Base-by-base conservation (phyloP, 2,329 filamentous ascomycete species). In the Thelonectria olida region DNA sequence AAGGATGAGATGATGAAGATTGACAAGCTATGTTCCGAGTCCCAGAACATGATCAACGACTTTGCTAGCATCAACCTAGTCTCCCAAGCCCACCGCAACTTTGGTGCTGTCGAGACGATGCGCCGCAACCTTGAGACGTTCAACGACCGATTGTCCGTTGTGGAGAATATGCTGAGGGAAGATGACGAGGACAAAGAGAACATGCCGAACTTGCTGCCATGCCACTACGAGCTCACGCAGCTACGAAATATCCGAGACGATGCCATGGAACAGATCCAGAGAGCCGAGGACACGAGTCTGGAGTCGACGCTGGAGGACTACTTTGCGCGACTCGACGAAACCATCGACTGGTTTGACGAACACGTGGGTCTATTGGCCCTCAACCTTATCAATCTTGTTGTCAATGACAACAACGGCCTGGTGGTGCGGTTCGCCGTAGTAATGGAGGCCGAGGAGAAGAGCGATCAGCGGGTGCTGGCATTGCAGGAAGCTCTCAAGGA, bases 1-100 rank as follows among this genome's bases (percentile, higher is more conserved):
- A 97, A 97, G 78, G 95, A 98, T 68, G 96, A 99, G 81, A 96
- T 99, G 88, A 93, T 96, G 84, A 96, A 95, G 80, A 98, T 99
- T 73, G 96, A 99, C 82, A 93, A 92, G 80, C 87, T 99, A 66
- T 99, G 96, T 81, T 93, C 94, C 65, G 96, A 99, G 79, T 94
- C 94, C 55, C 95, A 98, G 82, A 93, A 92, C 75, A 97, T 97
- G 88, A 97, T 99, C 73, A 90, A 92, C 73, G 96, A 99, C 82
- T 98, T 99, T 78, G 90, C 91, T 34, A 92, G 93, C 74, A 96
- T 97, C 83, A 96, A 96, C 76, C 82, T 92, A 63, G 92, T 96
- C 55, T 95, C 95, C 56, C 92, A 97, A 79, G 96, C 96, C 67
- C 96, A 99, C 79, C 88, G 95, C 66, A 97, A 99, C 80, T 99